Conservation (phyloP, 108 stramenopile species). For the Cyclotella distinguenda region DNA sequence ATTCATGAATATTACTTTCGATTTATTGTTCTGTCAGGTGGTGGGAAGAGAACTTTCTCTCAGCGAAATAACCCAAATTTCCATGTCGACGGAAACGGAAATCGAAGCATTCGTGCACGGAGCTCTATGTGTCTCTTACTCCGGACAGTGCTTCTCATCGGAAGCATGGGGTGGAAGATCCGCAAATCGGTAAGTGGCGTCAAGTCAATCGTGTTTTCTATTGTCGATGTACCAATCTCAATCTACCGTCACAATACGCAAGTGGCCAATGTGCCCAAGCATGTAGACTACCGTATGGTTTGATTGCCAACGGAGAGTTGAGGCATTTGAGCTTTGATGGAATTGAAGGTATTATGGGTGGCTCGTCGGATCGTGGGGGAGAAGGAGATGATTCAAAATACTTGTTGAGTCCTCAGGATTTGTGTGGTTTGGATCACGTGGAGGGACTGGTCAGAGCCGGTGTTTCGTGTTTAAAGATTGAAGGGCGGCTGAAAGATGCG, state of each 20-base stretch:
- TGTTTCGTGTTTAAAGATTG: constrained; percentile 80
- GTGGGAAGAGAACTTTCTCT: constrained; percentile 65
- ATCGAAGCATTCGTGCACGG: constrained; percentile 82
- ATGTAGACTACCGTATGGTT: constrained; percentile 73
- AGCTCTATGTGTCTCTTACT: constrained; percentile 71
- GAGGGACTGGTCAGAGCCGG: constrained; percentile 57
- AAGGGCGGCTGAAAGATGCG: constrained; percentile 79
- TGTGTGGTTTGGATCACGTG: constrained; percentile 75
- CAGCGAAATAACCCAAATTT: constrained; percentile 55
- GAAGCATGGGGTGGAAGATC: constrained; percentile 75
- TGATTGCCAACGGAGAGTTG: constrained; percentile 65
- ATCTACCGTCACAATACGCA: no score
- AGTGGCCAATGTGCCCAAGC: constrained; percentile 83
- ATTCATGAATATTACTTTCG: no score
- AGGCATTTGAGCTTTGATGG: constrained; percentile 50
- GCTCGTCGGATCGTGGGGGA: background rate
- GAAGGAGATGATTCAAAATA: constrained; percentile 52
- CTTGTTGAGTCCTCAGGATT: constrained; percentile 73
- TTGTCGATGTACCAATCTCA: background rate
- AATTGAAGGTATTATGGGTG: constrained; percentile 42
- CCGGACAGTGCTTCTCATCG: constrained; percentile 72
- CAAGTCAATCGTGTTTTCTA: background rate
- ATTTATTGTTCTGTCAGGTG: constrained; percentile 35
- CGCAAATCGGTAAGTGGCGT: constrained; percentile 44
- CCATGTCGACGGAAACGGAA: constrained; percentile 46